phyloP scores from a whole-genome alignment of 2,329 filamentous ascomycete genomes.

The Akanthomyces uredinophilus region DNA sequence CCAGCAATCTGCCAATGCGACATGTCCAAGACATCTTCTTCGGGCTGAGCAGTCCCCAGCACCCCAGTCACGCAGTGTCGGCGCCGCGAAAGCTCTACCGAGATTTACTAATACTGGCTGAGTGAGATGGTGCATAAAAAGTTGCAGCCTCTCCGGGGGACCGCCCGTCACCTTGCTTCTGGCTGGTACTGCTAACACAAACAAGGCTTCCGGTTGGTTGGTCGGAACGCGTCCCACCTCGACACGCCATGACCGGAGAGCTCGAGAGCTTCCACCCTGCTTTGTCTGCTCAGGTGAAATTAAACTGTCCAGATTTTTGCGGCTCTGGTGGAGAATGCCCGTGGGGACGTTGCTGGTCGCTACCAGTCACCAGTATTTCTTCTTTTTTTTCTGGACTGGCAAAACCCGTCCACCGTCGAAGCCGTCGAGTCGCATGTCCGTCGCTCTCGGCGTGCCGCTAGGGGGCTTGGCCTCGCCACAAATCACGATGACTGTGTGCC shows the following conservation, averaged over 20 bases:
- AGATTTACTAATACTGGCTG: background rate
- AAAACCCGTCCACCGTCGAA: background rate
- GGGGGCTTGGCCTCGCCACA: background rate
- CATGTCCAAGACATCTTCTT: background rate
- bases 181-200: background rate
- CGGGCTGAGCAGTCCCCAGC: background rate
- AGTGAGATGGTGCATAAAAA: background rate
- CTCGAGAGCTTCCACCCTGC: background rate
- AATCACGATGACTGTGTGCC: background rate
- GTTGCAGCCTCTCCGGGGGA: background rate
- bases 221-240: background rate
- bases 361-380: background rate
- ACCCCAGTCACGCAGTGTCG: no score
- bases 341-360: background rate
- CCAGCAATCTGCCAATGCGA: conserved; percentile 2
- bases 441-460: background rate
- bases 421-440: background rate
- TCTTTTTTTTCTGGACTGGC: background rate
- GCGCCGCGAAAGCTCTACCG: background rate
- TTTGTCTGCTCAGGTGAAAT: background rate
- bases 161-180: background rate
- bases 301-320: background rate
- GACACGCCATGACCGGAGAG: background rate
- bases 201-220: background rate
- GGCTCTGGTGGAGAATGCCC: background rate